These are phyloP conservation scores for Tulasnella sp. DNA, from an alignment of 768 basidiomycete genomes.

Conservation along the genomic window DNA sequence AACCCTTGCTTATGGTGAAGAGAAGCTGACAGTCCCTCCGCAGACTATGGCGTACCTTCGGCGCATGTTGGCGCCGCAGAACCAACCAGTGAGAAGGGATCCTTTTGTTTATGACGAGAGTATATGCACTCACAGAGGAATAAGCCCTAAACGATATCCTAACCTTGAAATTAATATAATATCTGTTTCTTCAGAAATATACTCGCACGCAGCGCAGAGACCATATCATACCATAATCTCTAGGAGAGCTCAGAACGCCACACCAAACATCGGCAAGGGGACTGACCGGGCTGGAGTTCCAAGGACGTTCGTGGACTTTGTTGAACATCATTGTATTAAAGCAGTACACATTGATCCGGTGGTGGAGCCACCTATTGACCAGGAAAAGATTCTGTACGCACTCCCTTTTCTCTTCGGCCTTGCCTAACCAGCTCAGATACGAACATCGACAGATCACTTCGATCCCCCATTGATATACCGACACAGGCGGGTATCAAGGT, in stretches of 20 bases:
- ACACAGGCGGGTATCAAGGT: background rate
- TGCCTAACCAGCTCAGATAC: background rate
- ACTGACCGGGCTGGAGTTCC: background rate
- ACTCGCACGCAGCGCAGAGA: background rate
- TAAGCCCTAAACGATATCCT: background rate
- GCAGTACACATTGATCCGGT: background rate
- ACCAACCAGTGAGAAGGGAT: too few species aligned
- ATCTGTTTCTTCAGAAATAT: background rate
- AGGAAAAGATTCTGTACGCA: background rate
- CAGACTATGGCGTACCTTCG: too few species aligned
- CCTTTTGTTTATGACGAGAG: too few species aligned
- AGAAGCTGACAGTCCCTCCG: too few species aligned
- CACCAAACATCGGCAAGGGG: background rate
- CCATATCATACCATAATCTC: background rate
- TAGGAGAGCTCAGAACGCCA: background rate
- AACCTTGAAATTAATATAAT: background rate
- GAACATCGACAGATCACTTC: background rate
- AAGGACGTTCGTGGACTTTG: background rate
- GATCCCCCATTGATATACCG: background rate
- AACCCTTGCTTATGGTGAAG: too few species aligned
- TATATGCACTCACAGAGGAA: background rate
- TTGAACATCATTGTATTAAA: background rate
- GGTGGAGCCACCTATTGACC: background rate
- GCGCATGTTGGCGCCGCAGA: too few species aligned
- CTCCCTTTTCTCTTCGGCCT: background rate